These are phyloP conservation scores for Fusarium protoensiforme DNA, from an alignment of 2,329 filamentous ascomycete genomes.

Conservation along the genomic window DNA sequence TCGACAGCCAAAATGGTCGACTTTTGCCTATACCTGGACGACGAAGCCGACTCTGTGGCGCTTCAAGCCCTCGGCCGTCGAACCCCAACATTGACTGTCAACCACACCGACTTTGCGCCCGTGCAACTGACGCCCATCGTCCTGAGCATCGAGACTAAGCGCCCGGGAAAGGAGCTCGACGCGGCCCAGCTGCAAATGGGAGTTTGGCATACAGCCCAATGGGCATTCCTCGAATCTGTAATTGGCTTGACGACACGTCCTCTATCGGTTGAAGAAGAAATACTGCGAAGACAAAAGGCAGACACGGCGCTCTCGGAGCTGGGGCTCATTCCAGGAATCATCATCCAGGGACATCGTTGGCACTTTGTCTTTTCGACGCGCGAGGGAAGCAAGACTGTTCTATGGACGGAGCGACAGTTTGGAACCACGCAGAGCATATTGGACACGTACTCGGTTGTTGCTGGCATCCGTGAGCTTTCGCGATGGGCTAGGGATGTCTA, in stretches of 20 bases:
- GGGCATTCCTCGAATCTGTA: conserved; percentile 14
- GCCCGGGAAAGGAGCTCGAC: conserved; percentile 12
- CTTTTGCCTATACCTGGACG: conserved; percentile 18
- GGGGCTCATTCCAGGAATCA: conserved; percentile 33
- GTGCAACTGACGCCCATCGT: conserved; percentile 19
- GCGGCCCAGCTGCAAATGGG: conserved; percentile 26
- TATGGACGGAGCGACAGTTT: conserved; percentile 32
- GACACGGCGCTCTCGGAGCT: neutral
- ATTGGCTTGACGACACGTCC: neutral
- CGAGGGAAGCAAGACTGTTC: conserved; percentile 15
- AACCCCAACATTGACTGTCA: conserved; percentile 20
- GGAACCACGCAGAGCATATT: conserved; percentile 27
- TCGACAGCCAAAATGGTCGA: conserved; percentile 26
- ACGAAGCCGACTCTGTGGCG: neutral
- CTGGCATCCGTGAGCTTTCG: conserved; percentile 23
- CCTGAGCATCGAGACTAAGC: conserved; percentile 31
- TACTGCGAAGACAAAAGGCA: neutral
- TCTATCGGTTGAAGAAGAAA: neutral
- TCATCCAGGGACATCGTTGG: conserved; percentile 33
- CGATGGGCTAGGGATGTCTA: conserved; percentile 27
- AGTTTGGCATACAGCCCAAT: conserved; percentile 29
- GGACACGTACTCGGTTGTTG: conserved; percentile 26
- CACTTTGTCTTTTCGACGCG: conserved; percentile 33
- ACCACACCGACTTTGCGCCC: conserved; percentile 24
- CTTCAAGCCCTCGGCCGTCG: conserved; percentile 14